Base-by-base conservation (phyloP, 2,329 filamentous ascomycete species). In the Aureobasidium leucospermi region DNA sequence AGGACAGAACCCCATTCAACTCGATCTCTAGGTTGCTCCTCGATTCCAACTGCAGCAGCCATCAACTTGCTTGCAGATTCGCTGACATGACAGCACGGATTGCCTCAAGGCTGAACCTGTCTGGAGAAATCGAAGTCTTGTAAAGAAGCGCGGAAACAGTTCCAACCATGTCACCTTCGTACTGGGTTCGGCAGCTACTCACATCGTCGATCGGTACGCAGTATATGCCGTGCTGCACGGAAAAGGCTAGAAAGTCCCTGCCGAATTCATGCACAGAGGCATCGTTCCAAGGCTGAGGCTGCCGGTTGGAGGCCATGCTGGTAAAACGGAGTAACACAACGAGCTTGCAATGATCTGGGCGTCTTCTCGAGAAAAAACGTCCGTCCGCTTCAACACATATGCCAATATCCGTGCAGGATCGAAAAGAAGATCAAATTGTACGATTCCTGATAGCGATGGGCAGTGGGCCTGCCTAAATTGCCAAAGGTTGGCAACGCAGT, bases 191-290 rank as follows among this genome's bases (percentile, higher is more conserved):
- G 38, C 15, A 36, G 32, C 6, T 6, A 65, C 69, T 58, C 62
- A 71, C 70, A 61, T 70, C 67, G 47, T 73, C 70, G n/a, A 73
- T 64, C 6, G 70, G 70, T 4, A 71, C 63, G 49, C 66, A 69
- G 59, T 68, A 64, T 41, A 69, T 64, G 31, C 63, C 59, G 29
- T 69, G 58, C 38, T 67, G 32, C 2, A 61, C 28, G 6, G 58
- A 61, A 23, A 59, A 61, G 31, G 34, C 43, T 3, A 64, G 59
- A 53, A 66, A 71, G n/a, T 63, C 62, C 42, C 69, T 61, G 5
- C 63, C 64, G n/a, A 39, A 59, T 32, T 63, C 65, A 9, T 49
- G 29, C 11, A 62, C 56, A 13, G 64, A 53, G 16, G 58, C 59
- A 59, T 70, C 65, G 60, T 66, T 61, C 31, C 60, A 34, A 29